Evolutionary conservation across 2,329 filamentous ascomycete genomes (phyloP), one percentile per base, ranked within the genome.

Genomic region (Fusarium sp.): DNA sequence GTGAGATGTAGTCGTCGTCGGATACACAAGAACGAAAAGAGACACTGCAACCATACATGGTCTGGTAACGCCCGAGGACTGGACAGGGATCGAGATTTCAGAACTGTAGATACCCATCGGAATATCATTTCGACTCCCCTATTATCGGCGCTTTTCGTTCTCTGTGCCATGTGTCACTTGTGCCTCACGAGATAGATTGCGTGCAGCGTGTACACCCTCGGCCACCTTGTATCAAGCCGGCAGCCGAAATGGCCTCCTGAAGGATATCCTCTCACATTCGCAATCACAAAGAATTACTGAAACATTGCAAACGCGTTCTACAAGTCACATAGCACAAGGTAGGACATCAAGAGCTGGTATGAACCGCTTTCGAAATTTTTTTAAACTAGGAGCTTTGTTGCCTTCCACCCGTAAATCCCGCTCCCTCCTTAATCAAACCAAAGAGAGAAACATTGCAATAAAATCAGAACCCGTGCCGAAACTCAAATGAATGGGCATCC

Each of bases 1-100:
- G 96, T 34, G 95, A 98, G 88, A 97, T 98, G 95, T 98, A 79
- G 45, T n/a, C 20, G 8, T 35, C 31, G 16, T 35, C 54, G 22
- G 20, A 24, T 58, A 24, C 35, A 35, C 54, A 60, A 40, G 34
- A 38, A 35, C 34, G 31, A n/a, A 34, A 34, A 22, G 16, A 47
- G 34, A 38, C n/a, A 38, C 34, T 37, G 29, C 37, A 57, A 61
- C 45, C 56, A 22, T 35, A 22, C 52, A 18, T 35, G n/a, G 22
- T n/a, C 29, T 38, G 35, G 37, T 40, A 4, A 62, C 37, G 27
- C 67, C 70, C 60, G 68, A 54, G 42, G 56, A 22, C 47, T 67
- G 10, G 38, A 29, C 27, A 67, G 20, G 37, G 62, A 56, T 64
- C 67, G 40, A 71, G 62, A 66, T 74, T 59, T 22, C 63, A 37